phyloP scores from a whole-genome alignment of 2,329 filamentous ascomycete species.

The Claviceps monticola region DNA sequence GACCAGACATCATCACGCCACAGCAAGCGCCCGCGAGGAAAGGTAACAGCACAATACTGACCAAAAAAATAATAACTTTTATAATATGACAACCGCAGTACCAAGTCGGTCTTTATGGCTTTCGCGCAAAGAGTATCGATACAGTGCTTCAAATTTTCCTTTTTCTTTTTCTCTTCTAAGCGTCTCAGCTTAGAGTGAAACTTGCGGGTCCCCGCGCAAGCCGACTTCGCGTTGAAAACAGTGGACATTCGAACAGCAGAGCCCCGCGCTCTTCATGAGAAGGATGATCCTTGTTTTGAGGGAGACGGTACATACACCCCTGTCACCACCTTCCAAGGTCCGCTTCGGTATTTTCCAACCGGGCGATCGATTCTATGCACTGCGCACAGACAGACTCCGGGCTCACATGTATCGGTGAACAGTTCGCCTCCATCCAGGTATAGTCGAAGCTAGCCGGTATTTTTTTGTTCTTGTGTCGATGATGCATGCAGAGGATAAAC shows the following conservation, averaged over 20 bases:
- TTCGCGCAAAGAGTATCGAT: slow-evolving; percentile 2
- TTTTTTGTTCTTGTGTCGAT: background rate
- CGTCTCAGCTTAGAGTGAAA: slow-evolving; percentile 2
- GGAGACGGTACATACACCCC: background rate
- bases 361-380: background rate
- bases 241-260: background rate
- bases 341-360: background rate
- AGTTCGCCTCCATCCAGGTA: background rate
- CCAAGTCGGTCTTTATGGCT: background rate
- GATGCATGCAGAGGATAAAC: background rate
- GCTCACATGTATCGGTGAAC: background rate
- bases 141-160: background rate
- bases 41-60: slow-evolving; percentile 3
- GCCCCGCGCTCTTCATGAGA: background rate
- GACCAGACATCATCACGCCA: slow-evolving; percentile 4
- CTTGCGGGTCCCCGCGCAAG: slow-evolving; percentile 1
- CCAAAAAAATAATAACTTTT: slow-evolving; percentile 6
- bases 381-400: background rate
- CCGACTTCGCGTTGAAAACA: background rate
- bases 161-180: background rate
- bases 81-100: slow-evolving; percentile 2
- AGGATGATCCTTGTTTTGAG: background rate
- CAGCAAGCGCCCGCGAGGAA: background rate
- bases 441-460: background rate
- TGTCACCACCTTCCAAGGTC: background rate